phyloP scores from a whole-genome alignment of 2,329 filamentous ascomycete genomes.

The Aureobasidium sp. region DNA sequence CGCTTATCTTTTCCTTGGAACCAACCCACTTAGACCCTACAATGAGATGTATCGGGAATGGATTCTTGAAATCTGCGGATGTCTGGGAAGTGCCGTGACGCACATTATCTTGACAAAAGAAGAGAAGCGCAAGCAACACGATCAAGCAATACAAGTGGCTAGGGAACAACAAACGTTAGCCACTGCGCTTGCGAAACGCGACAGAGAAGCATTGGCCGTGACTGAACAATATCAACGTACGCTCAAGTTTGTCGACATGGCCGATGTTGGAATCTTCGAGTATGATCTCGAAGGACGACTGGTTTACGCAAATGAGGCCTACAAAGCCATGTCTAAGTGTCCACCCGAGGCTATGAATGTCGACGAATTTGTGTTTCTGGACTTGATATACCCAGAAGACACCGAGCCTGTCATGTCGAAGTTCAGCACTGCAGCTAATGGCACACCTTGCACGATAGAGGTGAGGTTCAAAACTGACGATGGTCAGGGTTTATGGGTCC shows the following conservation, averaged over 20 bases:
- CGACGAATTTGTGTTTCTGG: neutral
- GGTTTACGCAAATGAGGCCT: conserved; percentile 12
- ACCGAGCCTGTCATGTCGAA: neutral
- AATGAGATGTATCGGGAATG: conserved; percentile 9
- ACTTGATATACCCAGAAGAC: neutral
- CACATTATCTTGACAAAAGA: neutral
- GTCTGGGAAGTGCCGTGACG: conserved; percentile 9
- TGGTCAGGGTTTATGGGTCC: conserved; percentile 14
- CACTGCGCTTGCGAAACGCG: conserved; percentile 1
- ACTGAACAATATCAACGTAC: conserved; percentile 6
- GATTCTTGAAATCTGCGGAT: conserved; percentile 4
- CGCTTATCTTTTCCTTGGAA: conserved; percentile 8
- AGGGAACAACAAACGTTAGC: neutral
- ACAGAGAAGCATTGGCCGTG: conserved; percentile 8
- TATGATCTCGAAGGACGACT: conserved; percentile 11
- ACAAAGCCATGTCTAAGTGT: neutral
- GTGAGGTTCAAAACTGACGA: conserved; percentile 15
- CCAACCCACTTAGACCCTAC: conserved; percentile 9
- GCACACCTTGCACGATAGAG: conserved; percentile 15
- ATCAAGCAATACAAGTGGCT: neutral
- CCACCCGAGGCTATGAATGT: neutral
- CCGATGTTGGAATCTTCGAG: conserved; percentile 14
- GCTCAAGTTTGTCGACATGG: conserved; percentile 13
- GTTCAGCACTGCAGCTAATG: conserved; percentile 12
- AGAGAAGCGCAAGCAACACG: neutral